These are phyloP conservation scores for Yamadazyma taylorii DNA, from an alignment of 1,139 yeast species.

Conservation along the genomic window DNA sequence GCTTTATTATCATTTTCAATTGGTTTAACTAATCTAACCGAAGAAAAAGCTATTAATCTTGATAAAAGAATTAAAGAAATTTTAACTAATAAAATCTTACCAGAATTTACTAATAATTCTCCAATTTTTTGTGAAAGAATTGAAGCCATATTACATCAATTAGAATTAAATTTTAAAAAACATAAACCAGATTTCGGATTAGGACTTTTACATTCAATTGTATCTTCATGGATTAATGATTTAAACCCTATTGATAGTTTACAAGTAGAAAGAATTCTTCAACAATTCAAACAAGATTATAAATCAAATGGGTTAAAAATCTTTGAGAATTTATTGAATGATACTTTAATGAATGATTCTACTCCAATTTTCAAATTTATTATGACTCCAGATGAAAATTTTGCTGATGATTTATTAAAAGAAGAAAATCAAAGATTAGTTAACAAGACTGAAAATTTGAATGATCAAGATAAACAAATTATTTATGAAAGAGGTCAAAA, in stretches of 20 bases:
- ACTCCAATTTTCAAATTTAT: constrained; percentile 65
- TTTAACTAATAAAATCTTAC: constrained; percentile 34
- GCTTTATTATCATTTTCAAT: constrained; percentile 76
- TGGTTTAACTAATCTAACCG: constrained; percentile 77
- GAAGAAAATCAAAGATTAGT: constrained; percentile 61
- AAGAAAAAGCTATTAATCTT: constrained; percentile 47
- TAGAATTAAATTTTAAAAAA: constrained; percentile 80
- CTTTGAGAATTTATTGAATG: constrained; percentile 56
- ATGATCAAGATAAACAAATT: constrained; percentile 55
- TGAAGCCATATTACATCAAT: constrained; percentile 83
- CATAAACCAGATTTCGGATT: constrained; percentile 92
- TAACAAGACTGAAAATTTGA: constrained; percentile 41
- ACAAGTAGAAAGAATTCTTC: constrained; percentile 62
- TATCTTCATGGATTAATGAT: constrained; percentile 83
- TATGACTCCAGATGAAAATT: constrained; percentile 69
- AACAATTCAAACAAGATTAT: constrained; percentile 62
- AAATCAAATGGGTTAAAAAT: constrained; percentile 52
- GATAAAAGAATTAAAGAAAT: constrained; percentile 47
- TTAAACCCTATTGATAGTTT: constrained; percentile 68
- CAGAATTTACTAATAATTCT: constrained; percentile 39
- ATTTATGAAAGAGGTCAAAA: constrained; percentile 61
- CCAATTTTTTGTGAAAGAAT: constrained; percentile 64
- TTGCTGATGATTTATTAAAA: constrained; percentile 44
- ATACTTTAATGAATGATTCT: constrained; percentile 46
- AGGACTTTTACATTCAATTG: constrained; percentile 66